These are phyloP conservation scores for Hansenula sp. DNA, from an alignment of 1,139 yeast species.

Conservation along the genomic window DNA sequence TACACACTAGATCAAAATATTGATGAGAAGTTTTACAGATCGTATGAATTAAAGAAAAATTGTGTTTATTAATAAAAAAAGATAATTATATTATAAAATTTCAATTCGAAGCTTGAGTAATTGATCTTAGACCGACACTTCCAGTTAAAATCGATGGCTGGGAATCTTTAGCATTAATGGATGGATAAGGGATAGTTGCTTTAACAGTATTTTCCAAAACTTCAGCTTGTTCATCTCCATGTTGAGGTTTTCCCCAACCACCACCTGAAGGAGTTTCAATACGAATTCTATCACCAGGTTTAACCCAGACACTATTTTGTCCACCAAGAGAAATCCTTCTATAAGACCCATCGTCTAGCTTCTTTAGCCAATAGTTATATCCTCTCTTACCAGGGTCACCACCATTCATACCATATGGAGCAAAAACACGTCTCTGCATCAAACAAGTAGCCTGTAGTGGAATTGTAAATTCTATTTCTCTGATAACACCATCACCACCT, in stretches of 20 bases:
- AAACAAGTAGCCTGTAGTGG: slow-evolving; percentile 55
- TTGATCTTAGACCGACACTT: slow-evolving; percentile 1
- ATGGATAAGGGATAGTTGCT: slow-evolving; percentile 2
- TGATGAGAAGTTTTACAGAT: too few relatives aligned
- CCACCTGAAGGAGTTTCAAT: slow-evolving; percentile 56
- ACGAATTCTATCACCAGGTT: slow-evolving; percentile 51
- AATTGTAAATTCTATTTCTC: slow-evolving; percentile 56
- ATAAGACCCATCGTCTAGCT: slow-evolving; percentile 24
- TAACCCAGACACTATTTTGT: slow-evolving; percentile 32
- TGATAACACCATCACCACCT: slow-evolving; percentile 62
- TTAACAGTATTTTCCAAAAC: too few relatives aligned
- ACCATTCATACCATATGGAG: slow-evolving; percentile 60
- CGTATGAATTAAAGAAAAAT: too few relatives aligned
- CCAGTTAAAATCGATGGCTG: slow-evolving; percentile 4
- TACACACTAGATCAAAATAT: too few relatives aligned
- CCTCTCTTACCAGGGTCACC: slow-evolving; percentile 60
- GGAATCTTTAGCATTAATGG: slow-evolving; percentile 1
- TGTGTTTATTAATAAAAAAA: too few relatives aligned
- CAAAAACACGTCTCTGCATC: slow-evolving; percentile 54
- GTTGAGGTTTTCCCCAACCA: slow-evolving; percentile 35
- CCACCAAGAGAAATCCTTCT: slow-evolving; percentile 47
- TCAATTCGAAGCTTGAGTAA: slow-evolving; percentile 1
- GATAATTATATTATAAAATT: too few relatives aligned
- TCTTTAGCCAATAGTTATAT: slow-evolving; percentile 48
- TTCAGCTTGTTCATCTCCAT: too few relatives aligned